Evolutionary conservation across 1,139 yeast species (phyloP), one percentile per base, ranked within the genome.

Genomic region (Yamadazyma oceani): DNA sequence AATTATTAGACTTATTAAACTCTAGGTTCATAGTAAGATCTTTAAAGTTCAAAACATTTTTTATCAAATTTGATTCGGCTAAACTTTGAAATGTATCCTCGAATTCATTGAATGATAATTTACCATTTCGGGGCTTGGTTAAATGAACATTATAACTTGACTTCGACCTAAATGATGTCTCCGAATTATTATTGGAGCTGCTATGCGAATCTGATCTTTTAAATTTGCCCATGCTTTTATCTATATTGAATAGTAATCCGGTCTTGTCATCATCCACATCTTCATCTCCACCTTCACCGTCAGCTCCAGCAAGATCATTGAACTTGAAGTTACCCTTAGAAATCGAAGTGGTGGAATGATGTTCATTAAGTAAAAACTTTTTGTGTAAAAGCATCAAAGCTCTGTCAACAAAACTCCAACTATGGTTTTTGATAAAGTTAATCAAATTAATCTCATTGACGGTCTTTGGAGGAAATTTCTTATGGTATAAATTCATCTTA

Each of bases 351-450:
- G 10, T 28, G 24, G 23, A n/a, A n/a, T 32, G 15, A 28, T 40
- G 42, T 23, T 64, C 66, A 23, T 67, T 59, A 44, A 69, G 54
- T 21, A 76, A 54, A 11, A 76, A 74, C 48, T 75, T 76, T 50
- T 77, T 75, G 49, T 79, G 84, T 13, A 79, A 55, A 41, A 78
- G 61, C 64, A 78, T 68, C 30, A 74, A 50, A 1, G 81, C 78
- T 38, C 83, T 64, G 50, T 79, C 84, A 25, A 78, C 79, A 53
- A 74, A 73, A 58, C 65, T 69, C 75, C 66, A 78, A 41, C 72
- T 65, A 61, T 74, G 66, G 55, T 73, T 62, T 55, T 72, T 54
- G 53, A 77, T 69, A 62, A 78, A 59, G 51, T 71, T 62, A 22
- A 75, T 62, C 32, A 76, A 61, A 45, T 72, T 74, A 51, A 60